Base-by-base conservation (phyloP, 495 filamentous ascomycete species). In the Friedmanniomyces endolithicus region DNA sequence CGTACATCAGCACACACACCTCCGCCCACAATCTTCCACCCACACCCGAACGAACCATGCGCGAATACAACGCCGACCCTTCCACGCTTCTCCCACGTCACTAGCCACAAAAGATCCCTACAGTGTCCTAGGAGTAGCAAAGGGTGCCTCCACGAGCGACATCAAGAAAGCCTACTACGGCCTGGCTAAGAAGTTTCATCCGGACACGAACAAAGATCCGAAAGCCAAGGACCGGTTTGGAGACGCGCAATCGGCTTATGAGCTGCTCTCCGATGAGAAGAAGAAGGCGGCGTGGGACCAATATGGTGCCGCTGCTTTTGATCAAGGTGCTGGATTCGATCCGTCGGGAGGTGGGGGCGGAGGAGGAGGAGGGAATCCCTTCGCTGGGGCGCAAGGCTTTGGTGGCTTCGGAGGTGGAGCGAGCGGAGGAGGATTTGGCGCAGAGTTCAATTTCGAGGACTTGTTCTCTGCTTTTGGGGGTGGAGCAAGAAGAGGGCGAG, bases 161-260 rank as follows among this genome's bases (percentile, higher is more conserved):
- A 95, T 98, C 64, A 98, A 98, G 66, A 97, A 96, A 70, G 90
- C 92, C 1, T 98, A 98, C 74, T 98, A 98, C 68, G 84, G 88
- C 50, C 73, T 95, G 57, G 92, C 92, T n/a, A 97, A 97, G 71
- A 97, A 96, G 66, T 98, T 82, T 66, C 92, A 98, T 63, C 92
- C 92, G 8, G 92, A 98, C 68, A 95, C 92, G 35, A 97, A 95
- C 73, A 98, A 96, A 70, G 92, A 95, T 50, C 65, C 88, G 8
- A 74, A 72, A 7, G 90, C 92, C 29, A 96, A 96, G 67, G 92
- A 97, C 51, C 90, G 86, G 63, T 98, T 98, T 65, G 74, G 82
- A 43, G 92, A 95, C 58, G 85, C 92, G 51, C 92, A 96, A 67
- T 75, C 83, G 1, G 86, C 92, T 1, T 98, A 97, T 66, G 92